Evolutionary conservation across 2,329 filamentous ascomycete genomes (phyloP).

Genomic region (Phialophora tarda): DNA sequence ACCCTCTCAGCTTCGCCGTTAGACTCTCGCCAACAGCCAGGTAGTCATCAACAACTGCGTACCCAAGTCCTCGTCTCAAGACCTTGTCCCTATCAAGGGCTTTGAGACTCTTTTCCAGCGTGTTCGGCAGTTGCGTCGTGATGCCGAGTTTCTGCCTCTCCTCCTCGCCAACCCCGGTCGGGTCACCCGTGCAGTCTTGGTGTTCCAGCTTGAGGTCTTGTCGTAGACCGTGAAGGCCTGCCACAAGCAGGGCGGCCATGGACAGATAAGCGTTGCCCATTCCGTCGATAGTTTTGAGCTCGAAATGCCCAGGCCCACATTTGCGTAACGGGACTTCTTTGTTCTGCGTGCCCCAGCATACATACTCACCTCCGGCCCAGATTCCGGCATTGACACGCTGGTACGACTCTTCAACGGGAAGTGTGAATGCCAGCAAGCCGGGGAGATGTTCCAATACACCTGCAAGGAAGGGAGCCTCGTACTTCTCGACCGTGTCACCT

Average conservation of each 20-base stretch:
- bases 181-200: conserved; percentile 46
- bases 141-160: conserved; percentile 47
- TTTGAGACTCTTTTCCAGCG: conserved; percentile 45
- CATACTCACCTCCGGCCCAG: conserved; percentile 80
- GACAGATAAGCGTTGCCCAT: conserved; percentile 79
- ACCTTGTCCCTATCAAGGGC: conserved; percentile 43
- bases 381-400: conserved; percentile 69
- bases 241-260: conserved; percentile 64
- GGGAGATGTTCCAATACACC: conserved; percentile 71
- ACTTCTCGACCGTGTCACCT: conserved; percentile 40
- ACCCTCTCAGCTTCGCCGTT: conserved; percentile 42
- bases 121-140: conserved; percentile 45
- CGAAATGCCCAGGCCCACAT: conserved; percentile 72
- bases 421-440: conserved; percentile 71
- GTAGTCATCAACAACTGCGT: conserved; percentile 40
- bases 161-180: conserved; percentile 43
- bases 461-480: conserved; percentile 70
- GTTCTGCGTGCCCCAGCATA: conserved; percentile 82
- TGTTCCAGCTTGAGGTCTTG: conserved; percentile 39
- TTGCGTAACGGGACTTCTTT: conserved; percentile 75
- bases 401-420: conserved; percentile 71
- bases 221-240: conserved; percentile 63
- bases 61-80: conserved; percentile 43
- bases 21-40: conserved; percentile 46
- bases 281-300: conserved; percentile 78